Conservation (phyloP, 1,139 yeast species). For the Zygosaccharomyces sapae region DNA sequence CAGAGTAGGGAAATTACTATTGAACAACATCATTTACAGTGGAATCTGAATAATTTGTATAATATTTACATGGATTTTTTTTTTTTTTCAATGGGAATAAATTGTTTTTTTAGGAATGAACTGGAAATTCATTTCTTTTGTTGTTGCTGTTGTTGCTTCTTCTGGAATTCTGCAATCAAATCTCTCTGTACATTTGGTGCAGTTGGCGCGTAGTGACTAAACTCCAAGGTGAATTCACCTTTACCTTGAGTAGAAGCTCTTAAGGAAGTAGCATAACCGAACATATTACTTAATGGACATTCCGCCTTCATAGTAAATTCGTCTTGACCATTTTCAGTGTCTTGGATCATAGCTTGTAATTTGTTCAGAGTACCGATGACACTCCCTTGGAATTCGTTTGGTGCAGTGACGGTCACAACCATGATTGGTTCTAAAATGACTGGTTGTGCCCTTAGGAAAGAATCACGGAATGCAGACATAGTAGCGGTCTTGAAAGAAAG, state of each 20-base stretch:
- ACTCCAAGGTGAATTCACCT: slow-evolving; percentile 95
- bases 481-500: slow-evolving; percentile 93
- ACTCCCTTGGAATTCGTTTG: slow-evolving; percentile 91
- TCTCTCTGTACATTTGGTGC: slow-evolving; percentile 88
- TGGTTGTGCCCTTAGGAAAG: slow-evolving; percentile 79
- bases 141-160: slow-evolving; percentile 41
- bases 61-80: slow-evolving; percentile 4
- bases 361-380: slow-evolving; percentile 90
- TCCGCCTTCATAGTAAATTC: slow-evolving; percentile 93
- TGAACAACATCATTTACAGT: slow-evolving; percentile 10
- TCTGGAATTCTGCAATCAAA: slow-evolving; percentile 78
- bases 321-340: slow-evolving; percentile 89
- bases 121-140: slow-evolving; percentile 2
- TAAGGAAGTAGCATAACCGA: slow-evolving; percentile 91
- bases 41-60: slow-evolving; percentile 5
- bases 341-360: slow-evolving; percentile 86
- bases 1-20: slow-evolving; percentile 19
- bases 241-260: slow-evolving; percentile 99
- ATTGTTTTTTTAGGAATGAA: neutral
- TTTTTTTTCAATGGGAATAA: neutral
- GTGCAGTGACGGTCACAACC: slow-evolving; percentile 90
- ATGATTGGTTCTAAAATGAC: slow-evolving; percentile 93
- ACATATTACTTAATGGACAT: slow-evolving; percentile 91
- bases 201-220: slow-evolving; percentile 86
- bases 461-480: slow-evolving; percentile 85